A percentile compares a stretch with the other conserved stretches of the same genome.
Evolutionary conservation across 2,329 filamentous ascomycete species (phyloP).

Genomic region (Penicillium sp.): DNA sequence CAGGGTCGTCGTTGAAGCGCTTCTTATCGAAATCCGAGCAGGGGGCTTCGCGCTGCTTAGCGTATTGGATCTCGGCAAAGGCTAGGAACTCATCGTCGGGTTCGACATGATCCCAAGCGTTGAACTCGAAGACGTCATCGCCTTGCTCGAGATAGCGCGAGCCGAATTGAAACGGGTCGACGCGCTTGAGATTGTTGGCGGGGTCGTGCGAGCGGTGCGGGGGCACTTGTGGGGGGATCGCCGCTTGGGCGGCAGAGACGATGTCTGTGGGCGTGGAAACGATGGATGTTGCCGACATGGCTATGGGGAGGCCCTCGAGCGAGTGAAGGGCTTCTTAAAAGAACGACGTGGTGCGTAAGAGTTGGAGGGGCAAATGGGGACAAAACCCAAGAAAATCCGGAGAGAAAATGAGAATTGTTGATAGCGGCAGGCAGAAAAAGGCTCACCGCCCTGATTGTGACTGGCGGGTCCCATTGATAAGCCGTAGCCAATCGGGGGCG

Average conservation of each 20-base stretch:
- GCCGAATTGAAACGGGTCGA: constrained; percentile 94
- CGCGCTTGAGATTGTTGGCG: constrained; percentile 78
- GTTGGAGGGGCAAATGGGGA: not conserved
- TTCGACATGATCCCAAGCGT: constrained; percentile 98
- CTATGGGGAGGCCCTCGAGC: not conserved
- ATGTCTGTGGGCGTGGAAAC: constrained; percentile 34
- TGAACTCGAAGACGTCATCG: constrained; percentile 95
- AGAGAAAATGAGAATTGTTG: constrained; percentile 12
- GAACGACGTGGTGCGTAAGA: not conserved
- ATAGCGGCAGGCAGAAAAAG: constrained; percentile 1
- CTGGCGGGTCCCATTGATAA: not conserved
- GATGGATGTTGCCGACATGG: constrained; percentile 19
- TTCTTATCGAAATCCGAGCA: constrained; percentile 92
- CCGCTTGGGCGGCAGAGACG: constrained; percentile 46
- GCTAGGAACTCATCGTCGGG: constrained; percentile 86
- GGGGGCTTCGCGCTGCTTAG: constrained; percentile 80
- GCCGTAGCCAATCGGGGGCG: constrained; percentile 10
- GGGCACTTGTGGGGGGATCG: constrained; percentile 53
- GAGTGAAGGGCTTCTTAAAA: constrained; percentile 1
- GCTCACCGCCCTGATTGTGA: constrained; percentile 4
- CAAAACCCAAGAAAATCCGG: constrained; percentile 2
- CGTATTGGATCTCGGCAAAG: constrained; percentile 83
- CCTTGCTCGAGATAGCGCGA: constrained; percentile 81
- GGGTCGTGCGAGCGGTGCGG: constrained; percentile 72
- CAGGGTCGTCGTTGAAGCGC: constrained; percentile 87